Conservation (phyloP, 202 grass and related monocot genomes). For the Bolboschoenoplectus hybrid region DNA sequence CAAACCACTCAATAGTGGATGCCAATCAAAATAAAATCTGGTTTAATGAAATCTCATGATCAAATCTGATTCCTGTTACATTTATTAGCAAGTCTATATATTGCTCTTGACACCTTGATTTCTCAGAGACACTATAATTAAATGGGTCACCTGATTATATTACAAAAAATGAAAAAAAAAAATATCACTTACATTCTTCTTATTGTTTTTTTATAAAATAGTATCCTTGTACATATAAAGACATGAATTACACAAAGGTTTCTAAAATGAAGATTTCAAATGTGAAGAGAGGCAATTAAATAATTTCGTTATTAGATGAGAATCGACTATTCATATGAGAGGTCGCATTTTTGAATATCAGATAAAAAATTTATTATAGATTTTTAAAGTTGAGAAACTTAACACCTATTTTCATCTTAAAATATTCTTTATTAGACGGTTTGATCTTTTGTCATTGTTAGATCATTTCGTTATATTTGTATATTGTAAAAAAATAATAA, state of each 20-base stretch:
- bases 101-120: constrained; percentile 13
- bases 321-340: too few relatives aligned
- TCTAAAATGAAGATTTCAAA: background rate
- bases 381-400: too few relatives aligned
- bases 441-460: too few relatives aligned
- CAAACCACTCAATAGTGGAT: background rate
- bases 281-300: background rate
- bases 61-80: background rate
- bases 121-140: too few relatives aligned
- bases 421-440: too few relatives aligned
- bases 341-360: too few relatives aligned
- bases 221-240: background rate
- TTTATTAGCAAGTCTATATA: background rate
- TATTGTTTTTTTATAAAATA: background rate
- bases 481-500: too few relatives aligned
- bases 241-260: background rate
- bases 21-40: background rate
- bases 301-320: background rate
- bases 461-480: too few relatives aligned
- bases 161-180: background rate
- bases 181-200: background rate
- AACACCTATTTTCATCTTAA: too few relatives aligned
- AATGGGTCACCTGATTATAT: too few relatives aligned
- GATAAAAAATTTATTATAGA: too few relatives aligned
- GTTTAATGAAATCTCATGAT: background rate